phyloP scores from a whole-genome alignment of 352 stramenopile genomes.

The Phytophthora ramorum region DNA sequence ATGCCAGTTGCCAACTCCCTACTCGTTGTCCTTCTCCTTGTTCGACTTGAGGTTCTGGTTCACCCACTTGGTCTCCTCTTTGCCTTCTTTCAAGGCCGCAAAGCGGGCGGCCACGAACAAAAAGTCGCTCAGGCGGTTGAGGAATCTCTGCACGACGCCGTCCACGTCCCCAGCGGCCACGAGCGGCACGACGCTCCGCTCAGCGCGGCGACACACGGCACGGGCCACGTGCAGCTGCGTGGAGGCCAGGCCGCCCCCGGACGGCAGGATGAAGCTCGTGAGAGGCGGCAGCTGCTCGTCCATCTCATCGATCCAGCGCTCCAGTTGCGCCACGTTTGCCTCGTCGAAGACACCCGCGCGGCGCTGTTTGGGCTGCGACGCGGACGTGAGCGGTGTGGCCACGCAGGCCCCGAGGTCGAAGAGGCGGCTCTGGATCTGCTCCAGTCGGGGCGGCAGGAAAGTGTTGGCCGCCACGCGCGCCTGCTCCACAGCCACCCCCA shows the following conservation, averaged over 20 bases:
- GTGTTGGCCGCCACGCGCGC: slow-evolving; percentile 43
- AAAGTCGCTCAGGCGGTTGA: slow-evolving; percentile 91
- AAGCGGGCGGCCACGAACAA: slow-evolving; percentile 85
- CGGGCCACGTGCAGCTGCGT: slow-evolving; percentile 90
- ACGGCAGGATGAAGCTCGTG: slow-evolving; percentile 90
- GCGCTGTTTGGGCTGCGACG: slow-evolving; percentile 71
- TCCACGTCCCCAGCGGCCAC: slow-evolving; percentile 77
- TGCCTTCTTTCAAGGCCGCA: slow-evolving; percentile 63
- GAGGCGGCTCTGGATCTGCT: slow-evolving; percentile 90
- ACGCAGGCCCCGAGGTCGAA: slow-evolving; percentile 92
- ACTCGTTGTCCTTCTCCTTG: slow-evolving; percentile 20
- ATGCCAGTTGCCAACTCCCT: background rate
- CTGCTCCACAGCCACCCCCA: slow-evolving; percentile 71
- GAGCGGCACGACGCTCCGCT: slow-evolving; percentile 86
- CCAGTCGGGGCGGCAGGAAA: slow-evolving; percentile 67
- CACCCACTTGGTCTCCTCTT: slow-evolving; percentile 82
- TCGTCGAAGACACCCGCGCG: slow-evolving; percentile 66
- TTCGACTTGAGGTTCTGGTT: slow-evolving; percentile 75
- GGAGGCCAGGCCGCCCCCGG: slow-evolving; percentile 73
- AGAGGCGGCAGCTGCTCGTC: slow-evolving; percentile 82
- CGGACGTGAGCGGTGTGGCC: slow-evolving; percentile 79
- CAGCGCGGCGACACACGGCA: slow-evolving; percentile 85
- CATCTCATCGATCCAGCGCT: slow-evolving; percentile 91
- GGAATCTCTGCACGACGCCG: slow-evolving; percentile 73
- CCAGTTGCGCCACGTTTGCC: slow-evolving; percentile 68